A percentile compares a stretch with the other conserved stretches of the same genome.
These are phyloP conservation scores for Pseudogymnoascus sp. DNA, from an alignment of 2,329 filamentous ascomycete species.

Conservation along the genomic window DNA sequence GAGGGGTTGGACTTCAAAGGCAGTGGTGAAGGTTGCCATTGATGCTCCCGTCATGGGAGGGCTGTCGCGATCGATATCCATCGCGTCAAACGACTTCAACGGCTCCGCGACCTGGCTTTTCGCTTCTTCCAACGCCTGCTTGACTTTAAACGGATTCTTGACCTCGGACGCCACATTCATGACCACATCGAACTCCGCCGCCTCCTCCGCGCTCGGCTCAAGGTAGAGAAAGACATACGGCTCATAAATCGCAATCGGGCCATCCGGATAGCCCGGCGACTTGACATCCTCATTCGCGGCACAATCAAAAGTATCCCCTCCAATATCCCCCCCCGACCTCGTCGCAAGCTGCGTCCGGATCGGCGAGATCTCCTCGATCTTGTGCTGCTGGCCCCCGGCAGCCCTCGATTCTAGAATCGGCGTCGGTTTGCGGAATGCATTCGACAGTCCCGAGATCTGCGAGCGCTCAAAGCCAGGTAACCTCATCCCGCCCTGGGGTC, in stretches of 20 bases:
- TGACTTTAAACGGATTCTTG: slow-evolving; percentile 58
- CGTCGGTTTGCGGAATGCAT: slow-evolving; percentile 18
- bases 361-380: slow-evolving; percentile 37
- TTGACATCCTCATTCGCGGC: slow-evolving; percentile 73
- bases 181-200: slow-evolving; percentile 70
- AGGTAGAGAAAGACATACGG: slow-evolving; percentile 72
- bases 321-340: slow-evolving; percentile 42
- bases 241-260: slow-evolving; percentile 74
- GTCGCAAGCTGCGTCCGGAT: slow-evolving; percentile 57
- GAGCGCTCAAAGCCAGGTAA: slow-evolving; percentile 38
- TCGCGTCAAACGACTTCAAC: slow-evolving; percentile 23
- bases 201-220: slow-evolving; percentile 72
- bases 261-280: slow-evolving; percentile 74
- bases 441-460: slow-evolving; percentile 52
- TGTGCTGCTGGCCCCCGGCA: slow-evolving; percentile 12
- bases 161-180: slow-evolving; percentile 82
- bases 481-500: slow-evolving; percentile 50
- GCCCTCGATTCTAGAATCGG: slow-evolving; percentile 19
- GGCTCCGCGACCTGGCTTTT: slow-evolving; percentile 25
- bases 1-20: slow-evolving; percentile 49
- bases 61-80: slow-evolving; percentile 26
- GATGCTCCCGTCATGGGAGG: slow-evolving; percentile 49
- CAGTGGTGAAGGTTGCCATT: slow-evolving; percentile 51
- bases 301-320: slow-evolving; percentile 56
- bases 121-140: slow-evolving; percentile 27